Evolutionary conservation across 495 filamentous ascomycete species (phyloP), one percentile per base, ranked within the genome.

Genomic region (Podospora appendiculata): DNA sequence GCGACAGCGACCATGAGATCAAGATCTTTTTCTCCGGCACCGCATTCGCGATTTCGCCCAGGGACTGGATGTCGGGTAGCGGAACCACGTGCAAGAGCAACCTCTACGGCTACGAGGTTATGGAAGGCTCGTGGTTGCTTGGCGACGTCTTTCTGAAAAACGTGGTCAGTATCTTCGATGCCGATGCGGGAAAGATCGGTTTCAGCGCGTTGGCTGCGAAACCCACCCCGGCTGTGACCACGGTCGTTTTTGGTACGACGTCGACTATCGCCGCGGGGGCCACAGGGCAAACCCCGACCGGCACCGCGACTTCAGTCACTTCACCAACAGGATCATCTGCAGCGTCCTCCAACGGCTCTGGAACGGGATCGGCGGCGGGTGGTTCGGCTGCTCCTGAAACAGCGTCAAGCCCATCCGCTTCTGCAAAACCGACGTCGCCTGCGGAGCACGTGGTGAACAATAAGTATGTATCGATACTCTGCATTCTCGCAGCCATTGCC

Each of bases 111-210:
- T 66, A 74, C 48, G 68, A 70, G 25, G 64, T 69, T 35, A 63
- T 74, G 5, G 49, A 62, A 9, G 66, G 61, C 38, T 74, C 64
- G 6, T 93, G 90, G 89, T 73, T 95, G 32, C 64, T 93, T 1
- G 89, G 89, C 6, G 89, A 91, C 57, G 78, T 85, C 5, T 94
- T 94, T 58, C 66, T 95, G 51, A 95, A 94, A 70, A 93, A 94
- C 56, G 88, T 94, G n/a, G 93, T 93, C 68, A 70, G 79, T 18
- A 84, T 93, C 17, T 94, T 94, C 58, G 89, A 95, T 63, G 79
- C 77, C 38, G 88, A 80, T 32, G 59, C 78, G 50, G 70, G 55
- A 36, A 75, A 72, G 49, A 72, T 85, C 55, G 81, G 74, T 13
- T 75, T 77, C 42, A 73, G 72, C 10, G 45, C 58, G n/a, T 57